These are phyloP conservation scores for Mentha longifolia DNA, from an alignment of 257 asterid species.

Conservation along the genomic window DNA sequence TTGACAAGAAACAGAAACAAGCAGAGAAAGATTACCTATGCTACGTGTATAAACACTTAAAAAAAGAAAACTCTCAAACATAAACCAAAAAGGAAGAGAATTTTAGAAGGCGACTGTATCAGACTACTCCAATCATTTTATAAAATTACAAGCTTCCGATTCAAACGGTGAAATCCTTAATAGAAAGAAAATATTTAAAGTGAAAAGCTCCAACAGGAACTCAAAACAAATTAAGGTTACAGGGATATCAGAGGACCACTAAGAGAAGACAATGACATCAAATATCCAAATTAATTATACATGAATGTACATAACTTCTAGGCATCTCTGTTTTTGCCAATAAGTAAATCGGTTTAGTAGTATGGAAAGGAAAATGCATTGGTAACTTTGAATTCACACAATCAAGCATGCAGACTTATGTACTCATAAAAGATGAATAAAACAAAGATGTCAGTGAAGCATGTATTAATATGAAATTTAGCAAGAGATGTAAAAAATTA, in stretches of 20 bases:
- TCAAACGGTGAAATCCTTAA: too few relatives aligned
- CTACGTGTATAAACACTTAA: neutral
- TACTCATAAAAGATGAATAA: neutral
- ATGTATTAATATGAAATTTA: neutral
- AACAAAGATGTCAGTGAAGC: neutral
- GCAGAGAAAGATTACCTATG: neutral
- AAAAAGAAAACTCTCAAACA: neutral
- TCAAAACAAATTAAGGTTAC: neutral
- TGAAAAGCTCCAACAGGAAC: too few relatives aligned
- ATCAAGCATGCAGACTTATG: neutral
- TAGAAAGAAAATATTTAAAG: too few relatives aligned
- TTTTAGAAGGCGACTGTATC: neutral
- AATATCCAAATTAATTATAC: too few relatives aligned
- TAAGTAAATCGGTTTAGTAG: neutral
- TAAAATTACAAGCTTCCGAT: neutral
- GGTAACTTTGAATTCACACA: neutral
- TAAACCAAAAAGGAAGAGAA: neutral
- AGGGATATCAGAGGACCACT: neutral
- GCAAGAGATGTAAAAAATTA: slow-evolving; percentile 18
- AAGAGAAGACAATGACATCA: neutral
- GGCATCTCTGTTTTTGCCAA: neutral
- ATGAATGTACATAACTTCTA: neutral
- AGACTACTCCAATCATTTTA: neutral
- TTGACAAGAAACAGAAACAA: neutral
- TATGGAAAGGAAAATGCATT: neutral